phyloP scores from a whole-genome alignment of 2,329 filamentous ascomycete species.

The Coleophoma crateriformis region DNA sequence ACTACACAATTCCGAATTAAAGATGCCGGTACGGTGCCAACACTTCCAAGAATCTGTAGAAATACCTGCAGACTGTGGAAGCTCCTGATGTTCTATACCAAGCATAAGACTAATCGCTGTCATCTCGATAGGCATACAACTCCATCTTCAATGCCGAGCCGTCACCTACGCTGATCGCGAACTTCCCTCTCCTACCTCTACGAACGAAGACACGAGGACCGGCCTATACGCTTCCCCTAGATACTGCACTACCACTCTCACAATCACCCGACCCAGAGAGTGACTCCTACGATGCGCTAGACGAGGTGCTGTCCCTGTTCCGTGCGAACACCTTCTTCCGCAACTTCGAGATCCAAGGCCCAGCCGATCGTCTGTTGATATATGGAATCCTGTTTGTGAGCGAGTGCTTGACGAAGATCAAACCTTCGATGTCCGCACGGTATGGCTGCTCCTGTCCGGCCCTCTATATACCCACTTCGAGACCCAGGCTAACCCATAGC shows the following conservation, averaged over 20 bases:
- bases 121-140: conserved; percentile 74
- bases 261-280: conserved; percentile 70
- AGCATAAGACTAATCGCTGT: too few species aligned
- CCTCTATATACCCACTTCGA: too few species aligned
- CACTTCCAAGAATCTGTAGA: neutral
- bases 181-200: conserved; percentile 90
- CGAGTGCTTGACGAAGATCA: conserved; percentile 85
- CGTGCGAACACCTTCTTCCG: conserved; percentile 98
- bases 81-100: too few species aligned
- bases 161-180: conserved; percentile 59
- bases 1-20: neutral
- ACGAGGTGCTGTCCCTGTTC: conserved; percentile 89
- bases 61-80: neutral
- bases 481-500: too few species aligned
- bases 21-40: conserved; percentile 1
- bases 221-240: conserved; percentile 75
- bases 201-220: conserved; percentile 95
- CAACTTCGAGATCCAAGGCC: conserved; percentile 98
- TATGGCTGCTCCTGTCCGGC: conserved; percentile 32
- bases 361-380: conserved; percentile 87
- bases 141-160: conserved; percentile 82
- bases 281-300: conserved; percentile 92
- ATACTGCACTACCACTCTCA: conserved; percentile 33
- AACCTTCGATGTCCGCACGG: conserved; percentile 60
- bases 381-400: conserved; percentile 95